Evolutionary conservation across 140 eudicot species (phyloP).

Genomic region (Flaveria floridana): DNA sequence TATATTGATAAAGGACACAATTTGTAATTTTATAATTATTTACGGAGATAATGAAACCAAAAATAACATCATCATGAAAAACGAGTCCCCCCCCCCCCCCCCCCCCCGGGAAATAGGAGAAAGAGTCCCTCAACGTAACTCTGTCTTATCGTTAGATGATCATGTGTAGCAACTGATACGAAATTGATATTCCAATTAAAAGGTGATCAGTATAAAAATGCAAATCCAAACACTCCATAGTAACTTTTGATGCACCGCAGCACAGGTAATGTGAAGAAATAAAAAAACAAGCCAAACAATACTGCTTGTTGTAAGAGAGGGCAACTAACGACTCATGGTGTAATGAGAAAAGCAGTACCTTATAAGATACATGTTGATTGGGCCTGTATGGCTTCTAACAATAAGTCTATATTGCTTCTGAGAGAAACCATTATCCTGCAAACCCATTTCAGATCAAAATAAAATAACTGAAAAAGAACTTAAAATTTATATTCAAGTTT

Average conservation of each 20-base stretch:
- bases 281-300: background rate
- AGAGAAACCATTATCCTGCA: conserved; percentile 48
- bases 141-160: background rate
- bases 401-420: conserved; percentile 52
- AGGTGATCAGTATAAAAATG: background rate
- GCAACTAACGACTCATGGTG: background rate
- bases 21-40: background rate
- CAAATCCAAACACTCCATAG: background rate
- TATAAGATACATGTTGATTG: conserved; percentile 56
- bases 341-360: conserved; percentile 43
- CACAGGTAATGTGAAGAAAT: background rate
- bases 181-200: background rate
- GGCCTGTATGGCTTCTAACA: conserved; percentile 70
- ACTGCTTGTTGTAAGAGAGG: background rate
- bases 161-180: background rate
- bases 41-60: background rate
- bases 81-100: too few relatives aligned
- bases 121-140: background rate
- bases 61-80: background rate
- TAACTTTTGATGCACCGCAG: background rate
- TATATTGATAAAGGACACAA: too few relatives aligned
- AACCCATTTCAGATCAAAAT: conserved; percentile 24
- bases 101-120: background rate
- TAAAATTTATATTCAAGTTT: conserved; percentile 2
- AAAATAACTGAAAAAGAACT: conserved; percentile 2